Evolutionary conservation across 495 filamentous ascomycete species (phyloP), one percentile per base, ranked within the genome.

Genomic region (Staphylotrichum longicolle): DNA sequence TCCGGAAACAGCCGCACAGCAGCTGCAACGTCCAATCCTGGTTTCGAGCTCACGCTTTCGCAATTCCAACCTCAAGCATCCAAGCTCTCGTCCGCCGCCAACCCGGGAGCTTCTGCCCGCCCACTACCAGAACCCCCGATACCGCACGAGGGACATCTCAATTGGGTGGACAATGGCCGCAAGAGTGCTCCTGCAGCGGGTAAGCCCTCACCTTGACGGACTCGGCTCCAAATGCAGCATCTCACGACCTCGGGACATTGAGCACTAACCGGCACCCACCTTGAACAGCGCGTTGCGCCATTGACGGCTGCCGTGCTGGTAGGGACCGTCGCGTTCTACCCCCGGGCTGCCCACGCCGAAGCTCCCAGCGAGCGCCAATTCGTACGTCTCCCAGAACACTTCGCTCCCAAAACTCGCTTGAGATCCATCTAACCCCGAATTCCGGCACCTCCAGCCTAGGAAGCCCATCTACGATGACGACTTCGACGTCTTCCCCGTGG

Each of bases 381-480:
- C 60, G 71, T 76, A 70, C 63, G 72, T 55, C 8, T 32, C 52
- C 32, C 41, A 14, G n/a, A 27, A 27, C 20, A 27, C 20, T 27
- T 27, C 20, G 20, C 20, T 27, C 20, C 20, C 20, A 34, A 27
- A 40, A n/a, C 57, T 44, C 37, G n/a, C 47, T 20, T 39, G 37
- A 39, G 1, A 39, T 39, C 14, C 9, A 14, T 37, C 60, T 57
- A 57, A 64, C 61, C 39, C 34, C 8, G 20, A 11, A 41, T 54
- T 45, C 51, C 63, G 35, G 44, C 56, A 41, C 14, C n/a, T 54
- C 42, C 67, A 78, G 75, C 67, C 81, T 72, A 88, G 86, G 68
- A 96, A 95, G 80, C 85, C 92, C 54, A 94, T 96, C 78, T 96
- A 96, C 82, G 89, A 93, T 72, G 85, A 93, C 74, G 84, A 90